These are phyloP conservation scores for Trichopus zeylanicus DNA, from an alignment of 116 monocot species.

Conservation along the genomic window DNA sequence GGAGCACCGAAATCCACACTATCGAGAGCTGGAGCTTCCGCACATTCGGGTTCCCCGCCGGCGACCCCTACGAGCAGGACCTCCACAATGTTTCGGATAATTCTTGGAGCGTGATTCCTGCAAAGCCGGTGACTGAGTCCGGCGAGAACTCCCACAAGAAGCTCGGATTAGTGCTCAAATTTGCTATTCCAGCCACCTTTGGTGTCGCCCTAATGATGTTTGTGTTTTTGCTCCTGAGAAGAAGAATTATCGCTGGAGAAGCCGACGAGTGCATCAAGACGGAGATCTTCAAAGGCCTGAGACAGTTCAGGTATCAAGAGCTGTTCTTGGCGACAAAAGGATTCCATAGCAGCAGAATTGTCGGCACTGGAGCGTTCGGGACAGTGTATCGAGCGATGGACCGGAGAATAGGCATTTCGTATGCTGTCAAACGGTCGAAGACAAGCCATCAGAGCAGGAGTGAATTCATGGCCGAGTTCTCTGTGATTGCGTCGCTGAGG, in stretches of 20 bases:
- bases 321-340: slow-evolving; percentile 44
- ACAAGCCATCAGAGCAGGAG: slow-evolving; percentile 46
- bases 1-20: slow-evolving; percentile 48
- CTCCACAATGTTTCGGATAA: slow-evolving; percentile 7
- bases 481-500: slow-evolving; percentile 48
- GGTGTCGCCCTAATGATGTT: slow-evolving; percentile 18
- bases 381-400: slow-evolving; percentile 55
- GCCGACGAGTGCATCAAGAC: slow-evolving; percentile 6
- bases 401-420: slow-evolving; percentile 16
- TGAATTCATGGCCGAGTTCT: slow-evolving; percentile 52
- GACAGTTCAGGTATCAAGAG: slow-evolving; percentile 60
- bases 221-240: slow-evolving; percentile 31
- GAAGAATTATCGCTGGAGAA: neutral
- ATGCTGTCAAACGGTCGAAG: slow-evolving; percentile 68
- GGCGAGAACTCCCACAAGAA: slow-evolving; percentile 9
- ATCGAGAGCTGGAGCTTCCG: slow-evolving; percentile 51
- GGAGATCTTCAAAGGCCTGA: slow-evolving; percentile 38
- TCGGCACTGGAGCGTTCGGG: slow-evolving; percentile 69
- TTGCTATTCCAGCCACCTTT: slow-evolving; percentile 25
- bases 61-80: neutral
- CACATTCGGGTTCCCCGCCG: slow-evolving; percentile 33
- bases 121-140: slow-evolving; percentile 5
- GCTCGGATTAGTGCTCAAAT: slow-evolving; percentile 20
- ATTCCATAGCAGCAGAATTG: slow-evolving; percentile 40
- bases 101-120: slow-evolving; percentile 8